These are phyloP conservation scores for Anthracocystis panici-leucophaei DNA, from an alignment of 1,284 basidiomycete genomes.

Conservation along the genomic window DNA sequence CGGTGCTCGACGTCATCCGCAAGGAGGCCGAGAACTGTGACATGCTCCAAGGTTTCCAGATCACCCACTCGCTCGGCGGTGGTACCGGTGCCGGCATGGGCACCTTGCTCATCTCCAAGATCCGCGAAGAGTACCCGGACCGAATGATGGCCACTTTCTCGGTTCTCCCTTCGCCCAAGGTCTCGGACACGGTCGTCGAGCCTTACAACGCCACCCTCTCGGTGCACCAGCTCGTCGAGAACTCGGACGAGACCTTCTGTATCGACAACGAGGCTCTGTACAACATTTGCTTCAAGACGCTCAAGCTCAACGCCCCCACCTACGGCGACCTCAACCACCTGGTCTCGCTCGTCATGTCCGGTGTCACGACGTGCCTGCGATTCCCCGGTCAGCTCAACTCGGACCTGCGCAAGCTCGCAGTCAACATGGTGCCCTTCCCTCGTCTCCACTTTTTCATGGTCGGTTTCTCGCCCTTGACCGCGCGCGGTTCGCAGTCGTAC, in stretches of 20 bases:
- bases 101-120: slow-evolving; percentile 68
- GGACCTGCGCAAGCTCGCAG: slow-evolving; percentile 89
- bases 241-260: slow-evolving; percentile 88
- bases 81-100: slow-evolving; percentile 73
- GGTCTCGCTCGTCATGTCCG: slow-evolving; percentile 87
- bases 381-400: slow-evolving; percentile 96
- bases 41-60: slow-evolving; percentile 91
- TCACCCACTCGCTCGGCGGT: slow-evolving; percentile 92
- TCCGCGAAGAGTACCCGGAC: slow-evolving; percentile 72
- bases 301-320: slow-evolving; percentile 76
- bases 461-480: slow-evolving; percentile 69
- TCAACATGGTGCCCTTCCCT: slow-evolving; percentile 78
- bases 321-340: slow-evolving; percentile 73
- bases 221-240: slow-evolving; percentile 88
- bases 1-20: slow-evolving; percentile 75
- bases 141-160: slow-evolving; percentile 95
- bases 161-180: slow-evolving; percentile 89
- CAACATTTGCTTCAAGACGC: slow-evolving; percentile 81
- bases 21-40: slow-evolving; percentile 80
- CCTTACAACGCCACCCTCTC: slow-evolving; percentile 92
- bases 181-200: slow-evolving; percentile 96
- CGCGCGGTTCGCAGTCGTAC: slow-evolving; percentile 73
- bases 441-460: slow-evolving; percentile 70
- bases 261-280: slow-evolving; percentile 96
- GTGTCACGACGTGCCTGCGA: slow-evolving; percentile 86